A percentile compares a stretch with the other conserved stretches of the same genome.
These are phyloP conservation scores for Candida mattraensis DNA, from an alignment of 805 yeast species.

Conservation along the genomic window DNA sequence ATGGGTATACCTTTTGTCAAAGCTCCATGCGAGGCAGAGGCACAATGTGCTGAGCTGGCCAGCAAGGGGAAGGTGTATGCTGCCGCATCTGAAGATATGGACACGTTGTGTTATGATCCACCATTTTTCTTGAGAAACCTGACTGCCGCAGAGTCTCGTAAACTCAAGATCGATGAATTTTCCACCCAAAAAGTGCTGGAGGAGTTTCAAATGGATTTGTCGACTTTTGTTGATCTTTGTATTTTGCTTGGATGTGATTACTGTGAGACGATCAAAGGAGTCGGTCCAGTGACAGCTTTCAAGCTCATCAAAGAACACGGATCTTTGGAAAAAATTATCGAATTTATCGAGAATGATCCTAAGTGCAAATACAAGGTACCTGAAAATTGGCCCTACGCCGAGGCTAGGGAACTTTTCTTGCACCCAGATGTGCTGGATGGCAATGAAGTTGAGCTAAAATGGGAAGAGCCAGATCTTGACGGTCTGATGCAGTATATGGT, in stretches of 20 bases:
- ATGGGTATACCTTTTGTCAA: constrained; percentile 96
- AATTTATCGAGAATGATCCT: constrained; percentile 54
- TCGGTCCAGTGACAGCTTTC: constrained; percentile 93
- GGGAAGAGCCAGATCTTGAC: constrained; percentile 87
- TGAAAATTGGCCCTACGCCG: constrained; percentile 90
- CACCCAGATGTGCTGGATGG: constrained; percentile 77
- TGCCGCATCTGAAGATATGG: constrained; percentile 99
- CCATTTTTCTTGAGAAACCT: constrained; percentile 82
- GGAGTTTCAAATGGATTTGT: constrained; percentile 71
- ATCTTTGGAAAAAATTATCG: constrained; percentile 74
- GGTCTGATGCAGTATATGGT: constrained; percentile 84
- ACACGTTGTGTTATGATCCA: constrained; percentile 89
- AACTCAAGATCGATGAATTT: constrained; percentile 87
- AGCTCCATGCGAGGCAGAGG: constrained; percentile 99
- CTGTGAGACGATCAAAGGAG: constrained; percentile 91
- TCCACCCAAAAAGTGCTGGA: constrained; percentile 65
- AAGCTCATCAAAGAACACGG: constrained; percentile 86
- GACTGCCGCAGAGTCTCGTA: constrained; percentile 92
- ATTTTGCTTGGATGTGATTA: constrained; percentile 95
- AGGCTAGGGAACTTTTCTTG: constrained; percentile 80
- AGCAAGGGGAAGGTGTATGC: constrained; percentile 89
- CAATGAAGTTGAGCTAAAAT: constrained; percentile 65
- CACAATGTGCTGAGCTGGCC: constrained; percentile 95
- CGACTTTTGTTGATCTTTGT: constrained; percentile 86
- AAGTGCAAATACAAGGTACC: constrained; percentile 79